Base-by-base conservation (phyloP, 2,329 filamentous ascomycete species). In the Microascus cirrosus region DNA sequence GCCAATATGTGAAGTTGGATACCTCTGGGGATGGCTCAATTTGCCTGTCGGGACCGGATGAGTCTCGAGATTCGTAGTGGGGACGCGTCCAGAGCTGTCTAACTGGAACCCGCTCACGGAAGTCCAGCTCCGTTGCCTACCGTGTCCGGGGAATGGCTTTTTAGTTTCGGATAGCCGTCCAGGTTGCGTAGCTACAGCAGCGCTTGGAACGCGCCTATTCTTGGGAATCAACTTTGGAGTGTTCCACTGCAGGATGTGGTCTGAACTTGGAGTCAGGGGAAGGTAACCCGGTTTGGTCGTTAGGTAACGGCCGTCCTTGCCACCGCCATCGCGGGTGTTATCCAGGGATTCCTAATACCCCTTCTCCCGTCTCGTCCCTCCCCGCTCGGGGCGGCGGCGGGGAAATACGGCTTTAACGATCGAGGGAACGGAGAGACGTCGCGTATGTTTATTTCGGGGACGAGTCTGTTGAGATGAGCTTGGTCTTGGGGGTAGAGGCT, bases 341-440 rank as follows among this genome's bases (percentile, higher is more conserved):
- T 65, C 63, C 57, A 61, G 42, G 20, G 60, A 56, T 35, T 68
- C 65, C 68, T 64, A 69, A 55, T 65, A 68, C 1, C 68, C 65
- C 5, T 63, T 63, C 25, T 61, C 58, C 45, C 77, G 74, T 50
- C 68, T 58, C 1, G 79, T 81, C 11, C 78, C 74, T 22, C 80
- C 78, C 34, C 74, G 73, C 61, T 82, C 80, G 1, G 76, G 70
- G 7, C 73, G 75, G 59, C 74, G 71, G 60, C 73, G 77, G 0
- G 79, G 79, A 11, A 79, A 67, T 2, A 81, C 69, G 56, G 24
- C 51, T n/a, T 34, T 13, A 66, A 76, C 58, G 25, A 53, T n/a
- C 3, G 51, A 55, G 32, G 22, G 18, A 11, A 24, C 22, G 22
- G 45, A 50, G 20, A 50, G 12, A 8, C 45, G 45, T 24, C 45